Base-by-base conservation (phyloP, 75 land plant genomes). In the Isoetes taiwanensis region DNA sequence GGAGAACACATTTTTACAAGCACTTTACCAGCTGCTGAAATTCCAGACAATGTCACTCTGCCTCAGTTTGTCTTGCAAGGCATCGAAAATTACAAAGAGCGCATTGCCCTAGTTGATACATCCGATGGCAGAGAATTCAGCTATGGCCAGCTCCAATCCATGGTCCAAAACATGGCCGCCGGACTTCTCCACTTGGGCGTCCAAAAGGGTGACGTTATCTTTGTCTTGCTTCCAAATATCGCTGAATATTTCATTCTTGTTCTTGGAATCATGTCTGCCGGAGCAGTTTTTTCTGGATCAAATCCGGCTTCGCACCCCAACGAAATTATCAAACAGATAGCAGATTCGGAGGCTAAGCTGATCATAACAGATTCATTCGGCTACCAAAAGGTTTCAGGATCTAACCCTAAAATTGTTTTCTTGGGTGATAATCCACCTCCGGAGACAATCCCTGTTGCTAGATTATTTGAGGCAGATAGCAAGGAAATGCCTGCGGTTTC, bases 101-200 rank as follows among this genome's bases (percentile, higher is more conserved):
- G 78, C 37, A 78, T 82, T 17, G 99, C 99, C 0, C 46, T 89
- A n/a, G 91, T 94, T 41, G 99, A 94, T 34, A 72, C 82, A n/a
- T 48, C 78, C 26, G 78, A 70, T 0, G 99, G 96, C 20, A 69
- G 76, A 28, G 27, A 41, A 14, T 85, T 70, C 66, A 89, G 86
- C 0, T 82, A 94, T 40, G 70, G 69, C 2, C 63, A 84, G 27
- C 33, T 23, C 33, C 55, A 54, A 1, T 54, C 64, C 9, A 76
- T 89, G 42, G 69, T 64, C 17, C 43, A 50, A 48, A 69, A 76
- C 43, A 72, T 84, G 32, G 76, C 87, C 10, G 71, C 68, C 38
- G 91, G 84, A 0, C 62, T 89, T 62, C 43, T 62, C 60, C 56
- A 19, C 0, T 61, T 67, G 2, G 80, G 82, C 2, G 30, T 89